Base-by-base conservation (phyloP, 306 rosid species). In the Malus sylvestris region DNA sequence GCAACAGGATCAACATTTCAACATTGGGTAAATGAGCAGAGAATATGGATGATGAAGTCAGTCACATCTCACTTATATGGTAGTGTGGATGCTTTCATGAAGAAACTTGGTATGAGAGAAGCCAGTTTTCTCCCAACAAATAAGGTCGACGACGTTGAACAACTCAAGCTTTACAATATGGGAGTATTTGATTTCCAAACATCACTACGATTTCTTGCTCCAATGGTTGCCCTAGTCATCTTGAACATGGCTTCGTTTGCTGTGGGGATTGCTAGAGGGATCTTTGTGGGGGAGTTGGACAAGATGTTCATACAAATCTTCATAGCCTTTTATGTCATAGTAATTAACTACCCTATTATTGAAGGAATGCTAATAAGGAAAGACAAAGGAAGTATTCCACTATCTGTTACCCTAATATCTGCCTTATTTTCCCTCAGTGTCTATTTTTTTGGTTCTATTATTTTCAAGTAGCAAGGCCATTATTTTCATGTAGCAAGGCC, bases 1-100 rank as follows among this genome's bases (percentile, higher is more conserved):
- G 19, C 69, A 68, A 82, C 85, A 2, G 89, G 90, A 60, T 85
- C 82, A 46, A 77, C 96, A 42, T 14, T 83, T 27, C 79, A 32
- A 14, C 73, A 80, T 16, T 82, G 87, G 84, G 64, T 81, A 55
- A 76, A 78, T 57, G 97, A 90, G 62, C 90, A 87, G 11, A 80
- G 93, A 64, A 71, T 84, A 9, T 91, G 93, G 96, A 87, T 91
- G 92, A 89, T 89, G 6, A 81, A 58, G 63, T 77, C 87, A 64
- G 61, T 83, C 16, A 87, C 91, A n/a, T 73, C 85, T 25, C 55
- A 83, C 45, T 76, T 83, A 10, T 86, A 83, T 78, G 93, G 96
- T 69, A 75, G 86, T 51, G 67, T 91, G 77, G 91, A 86, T 76
- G 89, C 87, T 71, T 8, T 89, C 33, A 74, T 89, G 76, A 87